These are phyloP conservation scores for Inonotus obliquus DNA, from an alignment of 1,284 basidiomycete genomes.

Conservation along the genomic window DNA sequence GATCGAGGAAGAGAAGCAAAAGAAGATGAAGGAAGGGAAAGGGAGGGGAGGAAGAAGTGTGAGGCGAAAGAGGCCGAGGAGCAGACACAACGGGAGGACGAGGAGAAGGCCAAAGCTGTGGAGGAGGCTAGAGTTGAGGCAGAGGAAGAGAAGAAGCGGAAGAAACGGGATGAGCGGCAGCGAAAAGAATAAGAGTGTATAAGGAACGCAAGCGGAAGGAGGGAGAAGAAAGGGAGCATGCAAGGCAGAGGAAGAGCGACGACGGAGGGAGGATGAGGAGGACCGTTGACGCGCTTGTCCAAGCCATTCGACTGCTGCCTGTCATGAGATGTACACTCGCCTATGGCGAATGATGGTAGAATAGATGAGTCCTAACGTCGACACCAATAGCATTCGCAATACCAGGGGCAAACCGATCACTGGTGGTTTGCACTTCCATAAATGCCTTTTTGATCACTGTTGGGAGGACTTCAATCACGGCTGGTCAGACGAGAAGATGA, in stretches of 20 bases:
- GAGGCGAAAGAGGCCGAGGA: conserved; percentile 29
- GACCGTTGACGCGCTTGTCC: conserved; percentile 65
- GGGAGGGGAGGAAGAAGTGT: conserved; percentile 22
- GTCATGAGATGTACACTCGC: conserved; percentile 96
- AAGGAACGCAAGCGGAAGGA: conserved; percentile 32
- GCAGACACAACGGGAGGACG: conserved; percentile 26
- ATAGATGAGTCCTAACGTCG: conserved; percentile 79
- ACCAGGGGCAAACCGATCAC: conserved; percentile 79
- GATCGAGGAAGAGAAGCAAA: conserved; percentile 22
- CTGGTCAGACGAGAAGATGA: conserved; percentile 69
- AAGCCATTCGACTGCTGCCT: conserved; percentile 93
- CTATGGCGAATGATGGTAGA: conserved; percentile 94
- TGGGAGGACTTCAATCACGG: conserved; percentile 95
- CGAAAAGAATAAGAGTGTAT: conserved; percentile 26
- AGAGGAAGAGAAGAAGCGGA: conserved; percentile 22
- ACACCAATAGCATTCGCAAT: conserved; percentile 79
- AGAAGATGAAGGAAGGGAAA: conserved; percentile 23
- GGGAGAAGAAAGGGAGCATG: conserved; percentile 27
- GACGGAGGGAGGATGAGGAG: conserved; percentile 26
- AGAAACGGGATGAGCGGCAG: conserved; percentile 22
- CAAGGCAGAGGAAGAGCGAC: conserved; percentile 29
- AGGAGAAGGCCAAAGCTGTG: conserved; percentile 23
- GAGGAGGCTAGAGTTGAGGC: conserved; percentile 30
- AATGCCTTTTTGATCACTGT: conserved; percentile 89
- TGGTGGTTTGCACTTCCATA: conserved; percentile 91